Conservation (phyloP, 1,284 basidiomycete species). For the Mycosarcoma mackinlayi region DNA sequence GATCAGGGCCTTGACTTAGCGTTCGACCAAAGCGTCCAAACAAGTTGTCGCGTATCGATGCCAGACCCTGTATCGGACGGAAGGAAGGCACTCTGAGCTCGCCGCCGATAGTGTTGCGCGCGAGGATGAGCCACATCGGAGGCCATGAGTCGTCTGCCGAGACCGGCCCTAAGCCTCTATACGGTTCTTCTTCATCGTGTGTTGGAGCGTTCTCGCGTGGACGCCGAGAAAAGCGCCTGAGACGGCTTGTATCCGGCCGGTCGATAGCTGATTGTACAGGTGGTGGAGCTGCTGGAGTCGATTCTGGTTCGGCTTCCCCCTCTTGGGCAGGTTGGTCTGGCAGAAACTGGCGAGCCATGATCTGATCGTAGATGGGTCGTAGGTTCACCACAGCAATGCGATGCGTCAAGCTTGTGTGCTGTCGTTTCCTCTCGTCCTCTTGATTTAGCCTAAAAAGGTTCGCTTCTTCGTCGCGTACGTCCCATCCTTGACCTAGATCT, state of each 20-base stretch:
- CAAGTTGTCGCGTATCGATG: slow-evolving; percentile 19
- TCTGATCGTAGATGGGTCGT: slow-evolving; percentile 23
- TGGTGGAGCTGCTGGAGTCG: not conserved
- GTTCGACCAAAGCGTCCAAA: slow-evolving; percentile 20
- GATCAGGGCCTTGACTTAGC: slow-evolving; percentile 15
- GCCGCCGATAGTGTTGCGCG: slow-evolving; percentile 34
- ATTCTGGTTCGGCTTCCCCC: not conserved
- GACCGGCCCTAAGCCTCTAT: slow-evolving; percentile 16
- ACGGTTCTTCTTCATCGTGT: not conserved
- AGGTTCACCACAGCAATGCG: slow-evolving; percentile 38
- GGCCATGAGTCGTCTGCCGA: slow-evolving; percentile 41
- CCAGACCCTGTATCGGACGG: slow-evolving; percentile 15
- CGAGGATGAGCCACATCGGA: slow-evolving; percentile 47
- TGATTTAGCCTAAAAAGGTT: slow-evolving; percentile 22
- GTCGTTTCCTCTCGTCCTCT: slow-evolving; percentile 17
- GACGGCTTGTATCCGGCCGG: slow-evolving; percentile 32
- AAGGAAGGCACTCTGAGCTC: slow-evolving; percentile 9
- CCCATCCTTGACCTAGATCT: slow-evolving; percentile 38
- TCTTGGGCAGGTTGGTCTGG: slow-evolving; percentile 3
- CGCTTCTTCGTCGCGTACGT: slow-evolving; percentile 46
- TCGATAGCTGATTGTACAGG: not conserved
- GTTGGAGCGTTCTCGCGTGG: not conserved
- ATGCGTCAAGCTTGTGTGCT: slow-evolving; percentile 28
- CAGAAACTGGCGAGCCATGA: slow-evolving; percentile 21
- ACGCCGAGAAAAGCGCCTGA: slow-evolving; percentile 37